Base-by-base conservation (phyloP, 2,329 filamentous ascomycete genomes). In the Drechslera avenae region DNA sequence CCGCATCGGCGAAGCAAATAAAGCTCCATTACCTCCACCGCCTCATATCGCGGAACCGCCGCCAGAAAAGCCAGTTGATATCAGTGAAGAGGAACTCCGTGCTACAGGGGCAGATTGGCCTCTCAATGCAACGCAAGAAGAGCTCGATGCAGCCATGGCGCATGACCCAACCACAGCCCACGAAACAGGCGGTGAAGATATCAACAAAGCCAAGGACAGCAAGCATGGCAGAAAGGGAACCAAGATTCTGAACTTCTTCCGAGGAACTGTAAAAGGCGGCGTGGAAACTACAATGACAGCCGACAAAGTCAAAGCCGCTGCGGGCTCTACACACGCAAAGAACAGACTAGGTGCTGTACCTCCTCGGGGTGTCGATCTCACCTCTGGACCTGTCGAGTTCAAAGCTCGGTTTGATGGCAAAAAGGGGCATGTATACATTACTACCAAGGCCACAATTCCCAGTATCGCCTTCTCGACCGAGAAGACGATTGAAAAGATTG, bases 1-100 rank as follows among this genome's bases (percentile, higher is more conserved):
- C 9, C 87, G 91, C 4, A 85, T 93, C 23, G 90, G 90, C 33
- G 91, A 95, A 73, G 84, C 83, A 9, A 92, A 92, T 73, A 88
- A 89, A 59, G 86, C 89, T 0, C 91, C 91, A 0, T 73, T 95
- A 0, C 89, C 90, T 23, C 78, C 83, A 9, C 82, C 83, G 17
- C 82, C 83, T 13, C 71, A 68, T 13, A 73, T 78, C 17, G 54
- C 63, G 3, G 55, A 69, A 8, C 73, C 79, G 21, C 79, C 81
- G 3, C 75, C 81, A 16, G 78, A 81, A 16, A 71, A 78, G 49
- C 78, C 81, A 13, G 78, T 76, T 9, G 78, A 80, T 1, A 49
- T 86, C 33, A 77, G 72, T 10, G 76, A 79, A 14, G 69, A 77
- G 21, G 75, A 85, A 42, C 74, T 85, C 2, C 77, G 78, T 12